Conservation (phyloP, 2,329 filamentous ascomycete species). For the Pestalotiopsis fici region DNA sequence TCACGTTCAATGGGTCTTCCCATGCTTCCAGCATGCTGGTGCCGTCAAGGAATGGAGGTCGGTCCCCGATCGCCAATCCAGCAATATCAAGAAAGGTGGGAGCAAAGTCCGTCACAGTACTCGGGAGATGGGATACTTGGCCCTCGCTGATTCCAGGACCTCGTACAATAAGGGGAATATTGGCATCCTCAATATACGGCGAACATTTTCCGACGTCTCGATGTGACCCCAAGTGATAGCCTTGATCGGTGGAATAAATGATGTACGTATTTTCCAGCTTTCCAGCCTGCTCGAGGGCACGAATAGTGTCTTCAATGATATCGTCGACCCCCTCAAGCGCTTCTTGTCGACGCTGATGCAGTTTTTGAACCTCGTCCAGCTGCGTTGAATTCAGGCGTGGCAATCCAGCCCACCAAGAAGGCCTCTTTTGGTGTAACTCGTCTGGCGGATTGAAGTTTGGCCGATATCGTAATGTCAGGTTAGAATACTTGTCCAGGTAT, state of each 20-base stretch:
- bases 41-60: slow-evolving; percentile 52
- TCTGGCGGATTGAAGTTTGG: slow-evolving; percentile 3
- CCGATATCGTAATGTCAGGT: not conserved
- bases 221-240: slow-evolving; percentile 62
- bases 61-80: slow-evolving; percentile 33
- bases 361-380: slow-evolving; percentile 49
- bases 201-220: slow-evolving; percentile 25
- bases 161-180: slow-evolving; percentile 1
- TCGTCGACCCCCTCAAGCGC: slow-evolving; percentile 44
- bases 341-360: slow-evolving; percentile 45
- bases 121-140: slow-evolving; percentile 43
- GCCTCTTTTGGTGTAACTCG: not conserved
- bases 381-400: slow-evolving; percentile 26
- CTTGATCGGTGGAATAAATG: slow-evolving; percentile 61
- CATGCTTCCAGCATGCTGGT: slow-evolving; percentile 41
- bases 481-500: not conserved
- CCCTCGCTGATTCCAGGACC: slow-evolving; percentile 49
- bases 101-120: slow-evolving; percentile 56
- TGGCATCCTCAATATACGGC: not conserved
- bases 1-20: slow-evolving; percentile 3
- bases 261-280: slow-evolving; percentile 24
- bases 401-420: slow-evolving; percentile 27
- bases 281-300: slow-evolving; percentile 15
- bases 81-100: slow-evolving; percentile 51
- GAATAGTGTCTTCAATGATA: slow-evolving; percentile 38